Percentiles rank a stretch among this genome's conserved stretches.
Evolutionary conservation across 2,329 filamentous ascomycete species (phyloP).

Genomic region (Alternaria arbusti): DNA sequence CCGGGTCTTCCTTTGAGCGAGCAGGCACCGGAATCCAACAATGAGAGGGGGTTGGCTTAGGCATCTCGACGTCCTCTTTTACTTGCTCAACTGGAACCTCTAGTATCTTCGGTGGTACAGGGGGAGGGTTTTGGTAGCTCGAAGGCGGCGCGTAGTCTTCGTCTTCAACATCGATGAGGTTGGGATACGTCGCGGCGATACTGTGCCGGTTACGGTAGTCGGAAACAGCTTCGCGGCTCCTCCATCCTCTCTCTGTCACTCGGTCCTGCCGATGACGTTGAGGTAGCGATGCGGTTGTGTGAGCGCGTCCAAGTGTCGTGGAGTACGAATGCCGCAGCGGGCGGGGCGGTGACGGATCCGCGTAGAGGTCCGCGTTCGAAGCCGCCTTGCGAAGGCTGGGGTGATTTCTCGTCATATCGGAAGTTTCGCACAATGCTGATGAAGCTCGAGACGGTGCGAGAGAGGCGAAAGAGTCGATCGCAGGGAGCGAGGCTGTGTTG

Average conservation of each 20-base stretch:
- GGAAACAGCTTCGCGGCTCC: conserved; percentile 7
- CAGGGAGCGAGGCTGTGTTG: conserved; percentile 6
- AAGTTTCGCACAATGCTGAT: not conserved
- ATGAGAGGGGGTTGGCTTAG: conserved; percentile 21
- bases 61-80: conserved; percentile 2
- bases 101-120: conserved; percentile 47
- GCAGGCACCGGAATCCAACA: conserved; percentile 23
- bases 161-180: conserved; percentile 43
- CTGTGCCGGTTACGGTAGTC: conserved; percentile 35
- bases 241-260: conserved; percentile 15
- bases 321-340: conserved; percentile 35
- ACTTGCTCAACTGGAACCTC: conserved; percentile 23
- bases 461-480: not conserved
- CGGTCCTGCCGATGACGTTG: conserved; percentile 29
- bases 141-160: conserved; percentile 22
- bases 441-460: not conserved
- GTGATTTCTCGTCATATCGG: conserved; percentile 47
- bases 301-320: conserved; percentile 38
- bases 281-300: conserved; percentile 36
- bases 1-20: conserved; percentile 36
- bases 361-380: conserved; percentile 47
- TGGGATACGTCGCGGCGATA: conserved; percentile 36
- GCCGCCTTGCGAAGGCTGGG: conserved; percentile 45
- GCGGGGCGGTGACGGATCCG: conserved; percentile 40
- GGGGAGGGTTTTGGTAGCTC: conserved; percentile 41